Conservation (phyloP, 208 protist genomes). For the Lotmaria passim region DNA sequence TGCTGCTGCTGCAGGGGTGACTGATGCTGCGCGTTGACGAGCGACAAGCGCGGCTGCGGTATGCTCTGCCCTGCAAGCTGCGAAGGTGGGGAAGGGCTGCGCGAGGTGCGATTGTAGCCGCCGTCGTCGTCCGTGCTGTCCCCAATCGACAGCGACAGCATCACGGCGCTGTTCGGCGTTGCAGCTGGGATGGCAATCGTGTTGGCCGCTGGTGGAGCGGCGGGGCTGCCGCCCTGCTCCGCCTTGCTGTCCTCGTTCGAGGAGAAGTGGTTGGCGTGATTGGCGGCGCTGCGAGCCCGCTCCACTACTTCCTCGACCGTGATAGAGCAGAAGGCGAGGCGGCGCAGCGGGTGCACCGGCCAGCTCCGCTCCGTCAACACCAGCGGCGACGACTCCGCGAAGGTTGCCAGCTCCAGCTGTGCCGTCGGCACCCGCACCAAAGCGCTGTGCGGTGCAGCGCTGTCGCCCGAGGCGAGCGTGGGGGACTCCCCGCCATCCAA, state of each 20-base stretch:
- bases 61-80: not conserved
- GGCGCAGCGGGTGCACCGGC: slow-evolving; percentile 27
- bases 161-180: not conserved
- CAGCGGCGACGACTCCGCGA: slow-evolving; percentile 21
- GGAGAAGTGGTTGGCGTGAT: not conserved
- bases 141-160: slow-evolving; percentile 20
- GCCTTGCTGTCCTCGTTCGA: not conserved
- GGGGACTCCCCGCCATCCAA: slow-evolving; percentile 1
- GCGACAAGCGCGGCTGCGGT: slow-evolving; percentile 6
- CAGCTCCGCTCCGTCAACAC: slow-evolving; percentile 6
- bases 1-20: not conserved
- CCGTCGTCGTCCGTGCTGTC: slow-evolving; percentile 19
- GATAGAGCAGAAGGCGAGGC: slow-evolving; percentile 25
- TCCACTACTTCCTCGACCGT: slow-evolving; percentile 25
- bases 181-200: not conserved
- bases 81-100: slow-evolving; percentile 15
- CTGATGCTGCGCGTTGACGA: no score
- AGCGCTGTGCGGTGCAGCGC: not conserved
- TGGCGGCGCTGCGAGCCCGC: slow-evolving; percentile 14
- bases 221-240: not conserved
- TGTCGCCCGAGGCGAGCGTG: not conserved
- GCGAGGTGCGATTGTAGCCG: not conserved
- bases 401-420: slow-evolving; percentile 29
- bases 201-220: not conserved
- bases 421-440: slow-evolving; percentile 5